Percentiles rank a stretch among this genome's conserved stretches.
Conservation (phyloP, 1,139 yeast species). For the Geotrichum aggregatum region DNA sequence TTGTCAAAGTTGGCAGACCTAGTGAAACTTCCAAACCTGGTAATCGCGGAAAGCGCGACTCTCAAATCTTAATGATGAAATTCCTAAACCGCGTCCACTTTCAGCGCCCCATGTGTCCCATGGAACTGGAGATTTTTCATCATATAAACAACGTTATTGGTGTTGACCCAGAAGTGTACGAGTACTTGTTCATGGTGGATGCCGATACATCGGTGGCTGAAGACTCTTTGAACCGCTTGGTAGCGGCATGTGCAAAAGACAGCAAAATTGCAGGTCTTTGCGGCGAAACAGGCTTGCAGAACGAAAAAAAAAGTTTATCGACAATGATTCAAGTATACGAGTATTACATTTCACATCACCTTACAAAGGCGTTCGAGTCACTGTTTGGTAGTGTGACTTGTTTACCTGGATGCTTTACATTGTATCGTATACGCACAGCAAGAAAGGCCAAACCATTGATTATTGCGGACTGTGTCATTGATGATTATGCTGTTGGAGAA, state of each 20-base stretch:
- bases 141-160: conserved; percentile 44
- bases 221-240: conserved; percentile 40
- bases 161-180: conserved; percentile 44
- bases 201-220: conserved; percentile 42
- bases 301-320: conserved; percentile 40
- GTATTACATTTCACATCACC: conserved; percentile 43
- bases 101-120: conserved; percentile 41
- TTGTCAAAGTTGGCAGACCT: conserved; percentile 41
- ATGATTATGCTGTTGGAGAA: conserved; percentile 40
- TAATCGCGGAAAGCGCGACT: conserved; percentile 45
- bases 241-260: conserved; percentile 41
- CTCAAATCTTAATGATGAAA: conserved; percentile 42
- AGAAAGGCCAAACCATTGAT: conserved; percentile 40
- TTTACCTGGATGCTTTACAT: conserved; percentile 44
- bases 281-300: conserved; percentile 42
- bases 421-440: conserved; percentile 41
- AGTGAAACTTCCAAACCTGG: conserved; percentile 40
- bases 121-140: conserved; percentile 43
- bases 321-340: conserved; percentile 46
- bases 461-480: conserved; percentile 39
- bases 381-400: conserved; percentile 43
- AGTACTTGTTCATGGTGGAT: conserved; percentile 42
- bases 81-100: conserved; percentile 42
- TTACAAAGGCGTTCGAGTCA: conserved; percentile 43
- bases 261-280: conserved; percentile 42